Percentiles rank a stretch among this genome's conserved stretches.
phyloP scores from a whole-genome alignment of 1,284 basidiomycete genomes.

The Cutaneotrichosporon sp. region DNA sequence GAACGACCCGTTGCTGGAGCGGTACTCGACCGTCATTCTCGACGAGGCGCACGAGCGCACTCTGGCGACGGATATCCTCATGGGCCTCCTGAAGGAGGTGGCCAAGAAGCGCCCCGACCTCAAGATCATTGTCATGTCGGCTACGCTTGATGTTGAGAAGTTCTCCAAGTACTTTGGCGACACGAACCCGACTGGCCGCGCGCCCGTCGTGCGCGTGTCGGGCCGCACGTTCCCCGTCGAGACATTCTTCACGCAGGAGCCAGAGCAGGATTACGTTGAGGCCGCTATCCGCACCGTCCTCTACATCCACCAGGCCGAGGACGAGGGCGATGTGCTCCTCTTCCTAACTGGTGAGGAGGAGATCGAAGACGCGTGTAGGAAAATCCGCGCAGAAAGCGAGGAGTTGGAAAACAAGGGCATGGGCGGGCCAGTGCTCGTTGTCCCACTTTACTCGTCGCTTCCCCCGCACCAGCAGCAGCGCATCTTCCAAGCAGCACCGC shows the following conservation, averaged over 20 bases:
- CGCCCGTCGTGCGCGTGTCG: slow-evolving; percentile 92
- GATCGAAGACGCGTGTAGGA: slow-evolving; percentile 93
- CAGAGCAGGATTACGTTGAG: slow-evolving; percentile 95
- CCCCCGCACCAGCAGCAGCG: slow-evolving; percentile 91
- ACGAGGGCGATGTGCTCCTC: slow-evolving; percentile 86
- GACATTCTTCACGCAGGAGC: slow-evolving; percentile 90
- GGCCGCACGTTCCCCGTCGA: slow-evolving; percentile 96
- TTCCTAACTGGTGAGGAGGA: slow-evolving; percentile 99
- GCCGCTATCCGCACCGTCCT: slow-evolving; percentile 94
- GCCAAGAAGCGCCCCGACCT: slow-evolving; percentile 80
- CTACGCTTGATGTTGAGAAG: slow-evolving; percentile 93
- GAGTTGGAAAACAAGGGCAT: slow-evolving; percentile 68
- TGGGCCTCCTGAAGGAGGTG: slow-evolving; percentile 74
- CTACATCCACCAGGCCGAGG: slow-evolving; percentile 96
- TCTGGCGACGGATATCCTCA: slow-evolving; percentile 95
- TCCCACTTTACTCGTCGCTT: slow-evolving; percentile 90
- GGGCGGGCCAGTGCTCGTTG: slow-evolving; percentile 81
- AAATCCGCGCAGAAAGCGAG: slow-evolving; percentile 86
- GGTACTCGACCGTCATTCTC: slow-evolving; percentile 96
- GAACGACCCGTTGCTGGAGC: slow-evolving; percentile 84
- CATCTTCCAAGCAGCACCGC: slow-evolving; percentile 78
- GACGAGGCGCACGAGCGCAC: slow-evolving; percentile 99
- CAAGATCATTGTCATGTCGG: slow-evolving; percentile 98
- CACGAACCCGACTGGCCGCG: slow-evolving; percentile 56
- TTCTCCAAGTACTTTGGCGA: slow-evolving; percentile 94